These are phyloP conservation scores for Debaryomyces fabryi DNA, from an alignment of 1,139 yeast genomes.

Conservation along the genomic window DNA sequence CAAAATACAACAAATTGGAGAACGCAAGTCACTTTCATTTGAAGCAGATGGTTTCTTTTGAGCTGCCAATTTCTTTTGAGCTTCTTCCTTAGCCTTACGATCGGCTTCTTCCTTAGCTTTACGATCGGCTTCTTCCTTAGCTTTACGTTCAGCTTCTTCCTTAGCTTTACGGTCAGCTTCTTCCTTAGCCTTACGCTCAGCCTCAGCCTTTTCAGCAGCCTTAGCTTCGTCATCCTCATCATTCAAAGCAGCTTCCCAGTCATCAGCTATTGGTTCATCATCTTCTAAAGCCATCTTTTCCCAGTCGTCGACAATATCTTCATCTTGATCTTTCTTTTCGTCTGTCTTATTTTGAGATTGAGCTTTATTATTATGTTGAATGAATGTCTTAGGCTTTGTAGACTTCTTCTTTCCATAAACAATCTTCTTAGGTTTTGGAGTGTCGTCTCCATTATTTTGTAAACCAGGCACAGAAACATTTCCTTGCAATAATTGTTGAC, in stretches of 20 bases:
- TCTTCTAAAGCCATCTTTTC: conserved; percentile 63
- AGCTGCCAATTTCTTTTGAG: conserved; percentile 18
- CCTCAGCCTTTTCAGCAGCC: conserved; percentile 17
- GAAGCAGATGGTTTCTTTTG: conserved; percentile 24
- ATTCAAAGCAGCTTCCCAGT: conserved; percentile 24
- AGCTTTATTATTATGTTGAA: conserved; percentile 24
- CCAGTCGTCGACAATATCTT: conserved; percentile 66
- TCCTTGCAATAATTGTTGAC: conserved; percentile 80
- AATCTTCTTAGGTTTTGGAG: conserved; percentile 65
- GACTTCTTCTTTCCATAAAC: conserved; percentile 78
- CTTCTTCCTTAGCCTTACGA: conserved; percentile 23
- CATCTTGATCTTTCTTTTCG: conserved; percentile 40
- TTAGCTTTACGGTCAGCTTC: conserved; percentile 27
- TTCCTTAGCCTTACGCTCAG: conserved; percentile 18
- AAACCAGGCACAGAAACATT: conserved; percentile 78
- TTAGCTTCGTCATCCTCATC: conserved; percentile 26
- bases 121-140: conserved; percentile 17
- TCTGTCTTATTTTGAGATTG: conserved; percentile 21
- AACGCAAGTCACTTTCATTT: conserved; percentile 67
- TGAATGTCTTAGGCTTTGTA: conserved; percentile 40
- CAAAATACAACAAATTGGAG: conserved; percentile 97
- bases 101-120: conserved; percentile 25
- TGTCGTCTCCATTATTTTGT: conserved; percentile 33
- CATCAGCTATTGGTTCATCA: conserved; percentile 35
- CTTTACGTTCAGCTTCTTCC: conserved; percentile 18